Evolutionary conservation across 1,284 basidiomycete genomes (phyloP), one percentile per base, ranked within the genome.

Genomic region (Ustilago loliicola): DNA sequence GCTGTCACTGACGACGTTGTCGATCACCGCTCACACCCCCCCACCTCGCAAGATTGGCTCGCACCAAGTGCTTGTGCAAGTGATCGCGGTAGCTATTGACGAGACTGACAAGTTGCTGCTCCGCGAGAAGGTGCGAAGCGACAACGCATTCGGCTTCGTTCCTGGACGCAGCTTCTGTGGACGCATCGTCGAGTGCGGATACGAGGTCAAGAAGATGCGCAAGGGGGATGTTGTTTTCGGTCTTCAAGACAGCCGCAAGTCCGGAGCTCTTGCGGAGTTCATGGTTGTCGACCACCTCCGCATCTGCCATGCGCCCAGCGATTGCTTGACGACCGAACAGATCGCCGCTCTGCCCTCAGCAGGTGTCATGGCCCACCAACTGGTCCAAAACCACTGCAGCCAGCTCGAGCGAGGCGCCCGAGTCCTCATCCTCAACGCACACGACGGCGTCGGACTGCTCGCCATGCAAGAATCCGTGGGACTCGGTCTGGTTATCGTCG

Each of bases 211-310:
- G 66, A 76, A 78, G 61, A 70, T 86, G 57, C 85, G 84, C 63
- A 86, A 83, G 61, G 87, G 87, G 32, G 87, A 88, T 57, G 75
- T 88, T 15, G 85, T 88, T 2, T 88, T 87, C 69, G 88, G 87
- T 6, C 63, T 88, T 65, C 83, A 85, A 38, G 85, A 87, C 47
- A 75, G 85, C 48, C 81, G 84, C 48, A 83, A 82, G 84, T 87
- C 83, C 13, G 86, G 86, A 5, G 86, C 87, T 6, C 76, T 88
- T 29, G 87, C 87, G 29, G 86, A 87, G 61, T 85, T 86, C 40
- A 83, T 87, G 63, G 80, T 80, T 11, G 79, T 88, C 17, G 85
- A 88, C 61, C 76, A 85, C 52, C 80, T 85, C 55, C 74, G 85
- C 21, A 73, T 87, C 25, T 87, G 87, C n/a, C 83, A 82, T 40